These are phyloP conservation scores for Spinellus fusiger DNA, from an alignment of 192 early-diverging fungal genomes.

Conservation along the genomic window DNA sequence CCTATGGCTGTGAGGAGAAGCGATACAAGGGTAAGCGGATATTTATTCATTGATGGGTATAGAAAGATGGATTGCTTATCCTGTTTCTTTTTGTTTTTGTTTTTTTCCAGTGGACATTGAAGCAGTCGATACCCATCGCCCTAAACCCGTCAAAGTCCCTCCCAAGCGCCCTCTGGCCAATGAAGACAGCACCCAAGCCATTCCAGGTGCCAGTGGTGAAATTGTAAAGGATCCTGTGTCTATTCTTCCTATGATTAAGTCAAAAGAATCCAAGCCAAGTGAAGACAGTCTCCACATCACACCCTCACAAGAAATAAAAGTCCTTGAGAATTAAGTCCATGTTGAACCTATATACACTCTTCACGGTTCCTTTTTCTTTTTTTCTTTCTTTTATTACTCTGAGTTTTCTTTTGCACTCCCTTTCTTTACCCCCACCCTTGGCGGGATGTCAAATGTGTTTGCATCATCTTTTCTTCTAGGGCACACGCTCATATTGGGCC, in stretches of 20 bases:
- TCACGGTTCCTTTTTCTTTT: neutral
- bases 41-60: neutral
- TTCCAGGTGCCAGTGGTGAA: conserved; percentile 25
- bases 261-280: neutral
- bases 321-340: no score
- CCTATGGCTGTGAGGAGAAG: conserved; percentile 94
- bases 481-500: no score
- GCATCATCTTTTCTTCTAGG: no score
- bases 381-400: conserved; percentile 1
- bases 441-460: no score
- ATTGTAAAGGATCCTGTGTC: conserved; percentile 19
- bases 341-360: neutral
- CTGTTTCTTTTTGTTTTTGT: neutral
- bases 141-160: conserved; percentile 43
- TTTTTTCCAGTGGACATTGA: conserved; percentile 74
- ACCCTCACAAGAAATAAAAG: no score
- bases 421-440: no score
- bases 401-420: neutral
- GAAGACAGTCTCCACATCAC: neutral
- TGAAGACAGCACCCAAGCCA: neutral
- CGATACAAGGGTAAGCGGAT: conserved; percentile 64
- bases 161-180: no score
- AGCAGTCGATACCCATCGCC: conserved; percentile 95
- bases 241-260: neutral
- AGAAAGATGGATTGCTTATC: neutral